A percentile compares a stretch with the other conserved stretches of the same genome.
Conservation (phyloP, 352 stramenopile genomes). For the Globisporangium abappressorium region DNA sequence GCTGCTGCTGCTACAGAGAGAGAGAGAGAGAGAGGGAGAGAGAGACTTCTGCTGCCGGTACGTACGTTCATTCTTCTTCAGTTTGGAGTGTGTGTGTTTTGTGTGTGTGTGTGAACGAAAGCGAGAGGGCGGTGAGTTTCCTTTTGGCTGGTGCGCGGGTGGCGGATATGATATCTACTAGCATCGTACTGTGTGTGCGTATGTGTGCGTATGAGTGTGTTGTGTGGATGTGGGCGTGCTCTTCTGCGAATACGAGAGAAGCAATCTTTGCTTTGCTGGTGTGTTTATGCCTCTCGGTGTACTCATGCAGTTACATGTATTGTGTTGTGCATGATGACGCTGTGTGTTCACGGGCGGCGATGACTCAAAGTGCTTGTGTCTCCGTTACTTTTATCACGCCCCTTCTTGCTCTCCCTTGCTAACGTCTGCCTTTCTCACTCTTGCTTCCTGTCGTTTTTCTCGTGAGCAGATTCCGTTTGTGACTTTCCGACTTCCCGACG, state of each 20-base stretch:
- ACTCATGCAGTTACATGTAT: background rate
- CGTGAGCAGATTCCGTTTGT: background rate
- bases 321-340: background rate
- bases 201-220: background rate
- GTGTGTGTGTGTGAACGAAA: background rate
- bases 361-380: background rate
- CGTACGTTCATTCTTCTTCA: background rate
- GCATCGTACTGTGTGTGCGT: background rate
- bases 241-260: constrained; percentile 3
- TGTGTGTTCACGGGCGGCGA: background rate
- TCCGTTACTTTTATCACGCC: background rate
- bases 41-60: background rate
- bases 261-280: background rate
- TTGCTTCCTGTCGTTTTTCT: background rate
- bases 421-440: background rate
- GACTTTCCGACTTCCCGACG: background rate
- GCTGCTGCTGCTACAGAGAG: background rate
- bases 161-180: background rate
- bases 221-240: background rate
- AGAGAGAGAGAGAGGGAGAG: background rate
- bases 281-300: background rate
- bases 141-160: background rate
- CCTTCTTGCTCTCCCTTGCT: background rate
- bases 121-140: background rate
- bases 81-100: background rate